These are phyloP conservation scores for Sesbania bispinosa DNA, from an alignment of 306 rosid species.

Conservation along the genomic window DNA sequence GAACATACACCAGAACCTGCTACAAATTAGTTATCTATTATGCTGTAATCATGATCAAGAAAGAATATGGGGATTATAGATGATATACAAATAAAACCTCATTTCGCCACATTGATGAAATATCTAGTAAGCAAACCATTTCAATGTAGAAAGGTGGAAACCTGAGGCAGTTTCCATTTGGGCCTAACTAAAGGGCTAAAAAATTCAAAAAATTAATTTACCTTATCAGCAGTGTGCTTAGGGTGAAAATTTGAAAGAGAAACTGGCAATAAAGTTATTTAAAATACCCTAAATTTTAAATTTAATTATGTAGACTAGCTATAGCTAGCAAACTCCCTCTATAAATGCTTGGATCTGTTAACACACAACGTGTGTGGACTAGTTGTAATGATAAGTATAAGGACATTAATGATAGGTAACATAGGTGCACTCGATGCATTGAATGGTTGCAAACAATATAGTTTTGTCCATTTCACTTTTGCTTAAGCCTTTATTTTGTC, in stretches of 20 bases:
- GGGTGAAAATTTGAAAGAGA: background rate
- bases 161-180: background rate
- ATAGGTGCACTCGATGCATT: background rate
- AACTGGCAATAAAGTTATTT: background rate
- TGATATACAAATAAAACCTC: background rate
- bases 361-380: background rate
- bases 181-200: background rate
- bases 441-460: background rate
- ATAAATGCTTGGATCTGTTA: background rate
- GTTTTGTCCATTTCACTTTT: background rate
- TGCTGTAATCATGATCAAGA: background rate
- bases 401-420: background rate
- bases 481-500: background rate
- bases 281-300: background rate
- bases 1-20: background rate
- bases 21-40: background rate
- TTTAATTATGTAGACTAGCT: background rate
- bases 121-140: background rate
- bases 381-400: background rate
- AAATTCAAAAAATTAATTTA: background rate
- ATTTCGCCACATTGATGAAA: background rate
- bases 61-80: background rate
- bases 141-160: background rate
- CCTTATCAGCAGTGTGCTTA: background rate
- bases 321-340: background rate